Conservation (phyloP, 2,329 filamentous ascomycete genomes). For the Sporothrix pseudoabietina region DNA sequence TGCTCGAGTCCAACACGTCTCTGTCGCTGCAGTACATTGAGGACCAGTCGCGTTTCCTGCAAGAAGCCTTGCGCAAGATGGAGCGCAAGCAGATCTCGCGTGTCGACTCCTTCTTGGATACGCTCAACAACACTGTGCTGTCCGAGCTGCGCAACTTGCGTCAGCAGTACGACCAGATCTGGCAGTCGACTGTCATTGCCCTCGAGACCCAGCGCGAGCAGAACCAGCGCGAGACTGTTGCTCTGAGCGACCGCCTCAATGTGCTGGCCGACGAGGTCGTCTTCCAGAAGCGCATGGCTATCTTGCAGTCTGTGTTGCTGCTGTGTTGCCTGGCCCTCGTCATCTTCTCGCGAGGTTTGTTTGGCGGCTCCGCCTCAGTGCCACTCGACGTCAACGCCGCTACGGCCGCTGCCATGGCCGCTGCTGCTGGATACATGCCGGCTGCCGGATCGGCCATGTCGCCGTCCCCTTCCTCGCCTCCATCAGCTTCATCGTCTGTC, state of each 20-base stretch:
- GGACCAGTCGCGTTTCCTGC: constrained; percentile 86
- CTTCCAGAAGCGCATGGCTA: constrained; percentile 86
- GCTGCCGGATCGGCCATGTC: constrained; percentile 39
- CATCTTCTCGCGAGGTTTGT: constrained; percentile 68
- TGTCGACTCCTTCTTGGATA: constrained; percentile 76
- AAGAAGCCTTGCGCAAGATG: constrained; percentile 81
- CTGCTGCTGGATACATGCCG: constrained; percentile 32
- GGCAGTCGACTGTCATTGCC: constrained; percentile 92
- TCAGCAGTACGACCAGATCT: constrained; percentile 90
- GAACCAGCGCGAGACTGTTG: constrained; percentile 79
- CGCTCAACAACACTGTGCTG: constrained; percentile 84
- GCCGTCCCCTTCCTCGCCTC: constrained; percentile 36
- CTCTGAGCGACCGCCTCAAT: constrained; percentile 76
- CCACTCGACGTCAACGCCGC: background rate
- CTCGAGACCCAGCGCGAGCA: constrained; percentile 86
- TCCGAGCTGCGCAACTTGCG: constrained; percentile 76
- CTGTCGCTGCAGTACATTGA: constrained; percentile 95
- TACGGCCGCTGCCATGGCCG: constrained; percentile 27
- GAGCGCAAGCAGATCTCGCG: constrained; percentile 87
- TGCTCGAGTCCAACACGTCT: constrained; percentile 89
- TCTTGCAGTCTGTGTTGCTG: constrained; percentile 84
- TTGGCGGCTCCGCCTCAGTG: background rate
- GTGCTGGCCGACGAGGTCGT: constrained; percentile 91
- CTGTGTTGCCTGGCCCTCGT: constrained; percentile 85
- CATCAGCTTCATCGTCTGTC: constrained; percentile 33